phyloP scores from a whole-genome alignment of 163 green algal species.

The Volvox carteri region DNA sequence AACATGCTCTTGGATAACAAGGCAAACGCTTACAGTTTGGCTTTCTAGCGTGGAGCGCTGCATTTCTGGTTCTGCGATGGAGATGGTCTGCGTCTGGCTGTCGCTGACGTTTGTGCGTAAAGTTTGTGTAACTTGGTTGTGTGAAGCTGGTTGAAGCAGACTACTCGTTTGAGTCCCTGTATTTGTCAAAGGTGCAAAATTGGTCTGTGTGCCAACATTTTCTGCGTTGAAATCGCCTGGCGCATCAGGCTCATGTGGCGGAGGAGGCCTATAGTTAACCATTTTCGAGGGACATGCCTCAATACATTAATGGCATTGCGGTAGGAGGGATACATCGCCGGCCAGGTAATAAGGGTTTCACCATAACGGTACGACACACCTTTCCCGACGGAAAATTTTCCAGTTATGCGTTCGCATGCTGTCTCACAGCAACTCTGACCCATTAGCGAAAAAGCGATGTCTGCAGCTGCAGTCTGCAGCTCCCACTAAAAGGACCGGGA shows the following conservation, averaged over 20 bases:
- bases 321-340: too few species aligned
- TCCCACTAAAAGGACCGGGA: too few species aligned
- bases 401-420: too few species aligned
- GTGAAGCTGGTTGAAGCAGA: not conserved
- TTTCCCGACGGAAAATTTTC: too few species aligned
- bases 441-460: too few species aligned
- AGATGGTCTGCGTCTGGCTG: conserved; percentile 32
- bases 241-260: not conserved
- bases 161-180: conserved; percentile 25
- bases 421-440: too few species aligned
- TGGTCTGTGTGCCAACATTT: conserved; percentile 36
- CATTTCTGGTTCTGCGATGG: not conserved
- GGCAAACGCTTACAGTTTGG: conserved; percentile 18
- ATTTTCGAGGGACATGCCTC: too few species aligned
- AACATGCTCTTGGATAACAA: not conserved
- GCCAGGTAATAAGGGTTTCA: too few species aligned
- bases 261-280: conserved; percentile 27
- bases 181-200: not conserved
- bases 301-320: too few species aligned
- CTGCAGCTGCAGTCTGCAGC: too few species aligned
- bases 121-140: conserved; percentile 38
- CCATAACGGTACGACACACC: too few species aligned
- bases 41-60: not conserved
- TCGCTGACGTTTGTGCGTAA: conserved; percentile 9
- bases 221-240: not conserved